phyloP scores from a whole-genome alignment of 371 early-diverging fungal genomes.

The Entomophthora muscae region DNA sequence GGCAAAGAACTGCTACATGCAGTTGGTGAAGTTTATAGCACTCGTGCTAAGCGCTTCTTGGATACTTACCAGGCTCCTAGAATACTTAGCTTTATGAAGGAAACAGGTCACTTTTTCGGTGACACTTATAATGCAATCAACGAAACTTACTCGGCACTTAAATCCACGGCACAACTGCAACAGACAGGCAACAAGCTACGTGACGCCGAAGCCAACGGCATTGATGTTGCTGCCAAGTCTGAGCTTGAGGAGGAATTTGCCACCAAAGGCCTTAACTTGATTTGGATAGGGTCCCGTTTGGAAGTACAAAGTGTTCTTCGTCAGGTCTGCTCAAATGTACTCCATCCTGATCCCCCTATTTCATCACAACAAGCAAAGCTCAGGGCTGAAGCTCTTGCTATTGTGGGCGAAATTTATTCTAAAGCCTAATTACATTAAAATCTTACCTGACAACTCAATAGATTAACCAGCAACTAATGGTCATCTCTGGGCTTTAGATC shows the following conservation, averaged over 20 bases:
- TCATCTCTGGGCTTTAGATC: too few species aligned
- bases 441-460: too few species aligned
- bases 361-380: slow-evolving; percentile 27
- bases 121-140: slow-evolving; percentile 19
- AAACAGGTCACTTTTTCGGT: slow-evolving; percentile 8
- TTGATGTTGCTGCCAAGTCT: slow-evolving; percentile 35
- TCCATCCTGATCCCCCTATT: slow-evolving; percentile 34
- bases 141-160: slow-evolving; percentile 75
- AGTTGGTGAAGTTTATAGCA: slow-evolving; percentile 73
- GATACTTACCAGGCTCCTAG: slow-evolving; percentile 14
- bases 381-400: slow-evolving; percentile 48
- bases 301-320: slow-evolving; percentile 85
- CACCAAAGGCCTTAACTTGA: slow-evolving; percentile 62
- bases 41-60: slow-evolving; percentile 68
- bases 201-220: slow-evolving; percentile 66
- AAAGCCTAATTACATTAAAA: background rate
- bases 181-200: slow-evolving; percentile 66
- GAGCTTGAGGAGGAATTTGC: slow-evolving; percentile 53
- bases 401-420: slow-evolving; percentile 47
- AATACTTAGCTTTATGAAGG: slow-evolving; percentile 3
- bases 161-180: slow-evolving; percentile 79
- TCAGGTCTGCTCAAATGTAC: slow-evolving; percentile 72
- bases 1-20: slow-evolving; percentile 84
- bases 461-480: too few species aligned
- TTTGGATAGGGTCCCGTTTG: slow-evolving; percentile 85